Evolutionary conservation across 225 moss, liverwort and hornwort species (phyloP).

Genomic region (Straminergon stramineum): DNA sequence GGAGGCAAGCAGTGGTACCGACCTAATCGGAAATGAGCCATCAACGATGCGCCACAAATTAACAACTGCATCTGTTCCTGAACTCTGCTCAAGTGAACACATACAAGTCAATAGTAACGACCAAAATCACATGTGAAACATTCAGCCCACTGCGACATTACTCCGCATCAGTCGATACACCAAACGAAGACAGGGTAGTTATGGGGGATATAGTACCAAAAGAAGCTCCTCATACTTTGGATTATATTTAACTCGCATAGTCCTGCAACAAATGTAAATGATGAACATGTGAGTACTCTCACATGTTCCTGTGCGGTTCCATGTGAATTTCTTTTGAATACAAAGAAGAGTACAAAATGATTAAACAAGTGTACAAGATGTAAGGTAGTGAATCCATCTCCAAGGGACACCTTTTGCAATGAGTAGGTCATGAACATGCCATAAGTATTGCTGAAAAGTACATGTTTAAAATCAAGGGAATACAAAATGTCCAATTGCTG

Average conservation of each 20-base stretch:
- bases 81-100: constrained; percentile 36
- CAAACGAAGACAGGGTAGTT: neutral
- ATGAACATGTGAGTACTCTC: neutral
- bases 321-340: neutral
- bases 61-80: constrained; percentile 75
- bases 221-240: constrained; percentile 71
- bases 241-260: constrained; percentile 65
- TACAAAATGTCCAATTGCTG: neutral
- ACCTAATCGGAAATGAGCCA: constrained; percentile 38
- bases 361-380: neutral
- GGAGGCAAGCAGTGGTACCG: neutral
- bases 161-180: neutral
- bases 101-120: neutral
- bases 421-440: neutral
- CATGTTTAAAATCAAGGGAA: neutral
- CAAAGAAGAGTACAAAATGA: neutral
- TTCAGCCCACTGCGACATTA: neutral
- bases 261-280: constrained; percentile 34
- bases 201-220: constrained; percentile 13
- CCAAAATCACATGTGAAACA: neutral
- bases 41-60: constrained; percentile 66
- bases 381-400: neutral
- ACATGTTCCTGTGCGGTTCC: neutral
- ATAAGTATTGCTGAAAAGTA: neutral
- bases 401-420: neutral